Evolutionary conservation across 805 yeast genomes (phyloP).

Genomic region (Saccharomycopsis sp.): DNA sequence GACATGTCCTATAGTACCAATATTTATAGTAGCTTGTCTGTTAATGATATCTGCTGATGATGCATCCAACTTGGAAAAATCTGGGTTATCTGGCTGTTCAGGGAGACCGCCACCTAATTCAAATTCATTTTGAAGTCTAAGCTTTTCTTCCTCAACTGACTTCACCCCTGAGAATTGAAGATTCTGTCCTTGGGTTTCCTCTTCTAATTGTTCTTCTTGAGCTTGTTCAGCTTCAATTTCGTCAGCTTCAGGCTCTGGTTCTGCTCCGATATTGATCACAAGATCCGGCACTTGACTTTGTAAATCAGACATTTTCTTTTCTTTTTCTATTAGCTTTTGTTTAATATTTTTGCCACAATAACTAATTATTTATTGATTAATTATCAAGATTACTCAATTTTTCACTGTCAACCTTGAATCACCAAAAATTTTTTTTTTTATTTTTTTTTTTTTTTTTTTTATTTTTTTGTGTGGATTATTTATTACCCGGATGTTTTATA

Average conservation of each 20-base stretch:
- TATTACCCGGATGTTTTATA: too few relatives aligned
- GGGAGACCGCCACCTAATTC: slow-evolving; percentile 99
- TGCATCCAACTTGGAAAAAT: slow-evolving; percentile 74
- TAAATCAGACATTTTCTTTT: slow-evolving; percentile 40
- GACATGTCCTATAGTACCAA: slow-evolving; percentile 95
- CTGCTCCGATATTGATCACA: slow-evolving; percentile 56
- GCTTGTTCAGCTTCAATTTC: slow-evolving; percentile 34
- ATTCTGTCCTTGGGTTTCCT: slow-evolving; percentile 21
- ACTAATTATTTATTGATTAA: too few relatives aligned
- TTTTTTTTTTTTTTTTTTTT: too few relatives aligned
- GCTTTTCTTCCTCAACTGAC: slow-evolving; percentile 71
- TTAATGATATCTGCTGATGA: slow-evolving; percentile 91
- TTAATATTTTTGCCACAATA: too few relatives aligned
- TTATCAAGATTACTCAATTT: too few relatives aligned
- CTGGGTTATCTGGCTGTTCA: slow-evolving; percentile 89
- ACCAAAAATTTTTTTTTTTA: too few relatives aligned
- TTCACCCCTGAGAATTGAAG: slow-evolving; percentile 66
- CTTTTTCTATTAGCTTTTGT: too few relatives aligned
- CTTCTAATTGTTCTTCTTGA: slow-evolving; percentile 36
- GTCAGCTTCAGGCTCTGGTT: slow-evolving; percentile 32
- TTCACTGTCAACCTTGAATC: too few relatives aligned
- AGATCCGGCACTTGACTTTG: slow-evolving; percentile 83
- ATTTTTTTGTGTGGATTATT: too few relatives aligned
- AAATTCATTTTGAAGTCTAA: slow-evolving; percentile 61
- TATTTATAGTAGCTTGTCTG: slow-evolving; percentile 98